Conservation (phyloP, 2,329 filamentous ascomycete species). For the Penicillium expansum region DNA sequence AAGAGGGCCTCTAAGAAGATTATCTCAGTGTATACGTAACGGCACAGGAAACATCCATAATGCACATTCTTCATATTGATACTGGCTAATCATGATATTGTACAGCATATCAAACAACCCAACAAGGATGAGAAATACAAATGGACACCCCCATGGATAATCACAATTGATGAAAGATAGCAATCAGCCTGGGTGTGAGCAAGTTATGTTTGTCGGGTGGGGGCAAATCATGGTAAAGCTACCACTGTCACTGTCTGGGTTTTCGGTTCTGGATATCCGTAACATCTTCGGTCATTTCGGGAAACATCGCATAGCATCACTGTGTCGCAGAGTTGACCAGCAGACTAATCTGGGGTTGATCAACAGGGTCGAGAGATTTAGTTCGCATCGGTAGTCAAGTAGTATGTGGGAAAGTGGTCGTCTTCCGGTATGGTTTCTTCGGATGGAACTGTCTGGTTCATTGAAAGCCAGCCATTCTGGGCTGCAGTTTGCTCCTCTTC, state of each 20-base stretch:
- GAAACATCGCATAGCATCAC: not conserved
- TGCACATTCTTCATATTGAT: conserved; percentile 7
- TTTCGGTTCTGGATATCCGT: not conserved
- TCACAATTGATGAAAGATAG: not conserved
- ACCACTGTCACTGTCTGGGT: not conserved
- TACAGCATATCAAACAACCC: conserved; percentile 8
- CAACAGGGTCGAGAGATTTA: conserved; percentile 7
- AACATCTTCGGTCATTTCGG: not conserved
- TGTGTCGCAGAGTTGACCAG: not conserved
- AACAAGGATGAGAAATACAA: conserved; percentile 3
- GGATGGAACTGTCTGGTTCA: conserved; percentile 26
- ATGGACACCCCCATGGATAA: not conserved
- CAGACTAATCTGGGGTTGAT: not conserved
- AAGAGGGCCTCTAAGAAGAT: not conserved
- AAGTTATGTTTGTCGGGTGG: not conserved
- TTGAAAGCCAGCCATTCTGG: conserved; percentile 16
- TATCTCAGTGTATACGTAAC: too few relatives aligned
- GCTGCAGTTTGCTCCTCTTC: conserved; percentile 10
- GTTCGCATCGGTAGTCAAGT: conserved; percentile 29
- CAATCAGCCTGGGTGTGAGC: not conserved
- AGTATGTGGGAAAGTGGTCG: conserved; percentile 33
- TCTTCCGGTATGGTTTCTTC: conserved; percentile 37
- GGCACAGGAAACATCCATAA: not conserved
- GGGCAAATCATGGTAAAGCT: not conserved
- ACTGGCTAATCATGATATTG: conserved; percentile 10